A percentile compares a stretch with the other conserved stretches of the same genome.
Evolutionary conservation across 139 green algal genomes (phyloP).

Genomic region (Picochlorum sp.): DNA sequence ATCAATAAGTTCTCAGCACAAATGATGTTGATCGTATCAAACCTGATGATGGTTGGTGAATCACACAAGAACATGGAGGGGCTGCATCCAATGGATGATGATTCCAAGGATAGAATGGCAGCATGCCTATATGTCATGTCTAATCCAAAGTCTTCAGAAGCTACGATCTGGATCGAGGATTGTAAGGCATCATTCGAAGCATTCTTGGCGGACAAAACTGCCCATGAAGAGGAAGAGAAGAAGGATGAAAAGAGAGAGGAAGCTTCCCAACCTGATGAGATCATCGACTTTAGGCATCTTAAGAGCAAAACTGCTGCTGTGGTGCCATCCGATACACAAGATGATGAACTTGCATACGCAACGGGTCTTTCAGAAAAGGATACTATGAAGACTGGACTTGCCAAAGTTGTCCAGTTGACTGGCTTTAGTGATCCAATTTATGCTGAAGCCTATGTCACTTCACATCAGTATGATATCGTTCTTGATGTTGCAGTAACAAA

Average conservation of each 20-base stretch:
- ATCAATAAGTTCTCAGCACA: slow-evolving; percentile 45
- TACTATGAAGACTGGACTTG: slow-evolving; percentile 28
- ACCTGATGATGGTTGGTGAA: slow-evolving; percentile 77
- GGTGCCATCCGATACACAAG: slow-evolving; percentile 73
- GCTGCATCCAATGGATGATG: slow-evolving; percentile 55
- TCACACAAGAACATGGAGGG: slow-evolving; percentile 8
- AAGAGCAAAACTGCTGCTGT: slow-evolving; percentile 69
- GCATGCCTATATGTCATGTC: slow-evolving; percentile 55
- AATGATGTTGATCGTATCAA: slow-evolving; percentile 72
- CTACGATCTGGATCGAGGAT: slow-evolving; percentile 65
- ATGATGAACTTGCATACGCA: slow-evolving; percentile 12
- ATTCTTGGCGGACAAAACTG: slow-evolving; percentile 64
- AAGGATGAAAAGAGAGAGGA: slow-evolving; percentile 17
- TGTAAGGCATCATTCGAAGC: slow-evolving; percentile 60
- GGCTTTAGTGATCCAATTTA: slow-evolving; percentile 94
- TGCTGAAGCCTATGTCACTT: slow-evolving; percentile 89
- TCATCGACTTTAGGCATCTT: slow-evolving; percentile 78
- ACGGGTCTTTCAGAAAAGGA: slow-evolving; percentile 9
- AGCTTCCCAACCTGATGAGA: slow-evolving; percentile 61
- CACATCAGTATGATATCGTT: slow-evolving; percentile 98
- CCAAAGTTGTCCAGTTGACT: slow-evolving; percentile 94
- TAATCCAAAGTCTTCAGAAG: slow-evolving; percentile 8
- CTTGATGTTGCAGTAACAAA: slow-evolving; percentile 93
- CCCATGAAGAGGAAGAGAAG: slow-evolving; percentile 49
- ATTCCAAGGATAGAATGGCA: slow-evolving; percentile 72